Base-by-base conservation (phyloP, 306 rosid genomes). In the Malus asiatica region DNA sequence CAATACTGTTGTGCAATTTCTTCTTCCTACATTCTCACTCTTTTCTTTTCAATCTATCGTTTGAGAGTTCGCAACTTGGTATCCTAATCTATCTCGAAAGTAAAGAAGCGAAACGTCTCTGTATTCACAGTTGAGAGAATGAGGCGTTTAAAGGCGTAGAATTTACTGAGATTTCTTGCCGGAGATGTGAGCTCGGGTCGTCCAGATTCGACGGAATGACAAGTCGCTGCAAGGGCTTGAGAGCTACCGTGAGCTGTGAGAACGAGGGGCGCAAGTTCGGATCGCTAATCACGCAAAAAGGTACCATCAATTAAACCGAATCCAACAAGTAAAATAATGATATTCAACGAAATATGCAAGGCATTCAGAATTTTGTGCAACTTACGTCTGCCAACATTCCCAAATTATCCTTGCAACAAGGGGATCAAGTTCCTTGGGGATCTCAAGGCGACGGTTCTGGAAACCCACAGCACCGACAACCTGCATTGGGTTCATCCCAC, bases 401-500 rank as follows among this genome's bases (percentile, higher is more conserved):
- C 89, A 90, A 77, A 96, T 96, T 81, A 96, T 96, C 73, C 93
- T 86, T 55, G 88, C 97, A 77, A 96, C 97, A 52, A 77, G 59
- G 63, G 99, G 98, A 88, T 96, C 98, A 58, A 96, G 86, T 79
- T 96, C 99, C 84, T 87, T 92, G 25, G 99, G 97, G 70, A 96
- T 96, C 46, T 96, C 99, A 23, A 96, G 97, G 64, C 97, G 89
- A 48, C 96, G 99, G 78, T 89, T 88, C 88, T 92, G 99, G 84
- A 96, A 96, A 73, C 99, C 99, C 35, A 96, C 99, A 8, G 98
- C 99, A 38, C 99, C 99, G 55, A 96, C 99, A 70, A 96, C 99
- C 86, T 96, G 99, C 99, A 96, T 96, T 11, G 99, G 99, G 83
- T 96, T 92, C 99, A 96, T 96, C 78, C 97, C 99, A 69, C 77